Conservation (phyloP, 305 asterid genomes). For the Ilex paraguariensis region DNA sequence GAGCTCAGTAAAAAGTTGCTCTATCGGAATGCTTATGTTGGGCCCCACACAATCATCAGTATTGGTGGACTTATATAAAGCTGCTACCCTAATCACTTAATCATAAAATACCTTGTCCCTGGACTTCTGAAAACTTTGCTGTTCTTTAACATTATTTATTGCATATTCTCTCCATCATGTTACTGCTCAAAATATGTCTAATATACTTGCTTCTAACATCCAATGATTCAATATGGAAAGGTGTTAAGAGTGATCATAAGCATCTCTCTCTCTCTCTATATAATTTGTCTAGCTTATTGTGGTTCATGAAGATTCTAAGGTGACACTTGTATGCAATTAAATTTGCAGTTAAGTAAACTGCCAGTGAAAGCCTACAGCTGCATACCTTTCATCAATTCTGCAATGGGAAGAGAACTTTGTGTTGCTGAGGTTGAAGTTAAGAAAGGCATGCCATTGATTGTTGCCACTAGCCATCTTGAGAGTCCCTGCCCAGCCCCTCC, state of each 20-base stretch:
- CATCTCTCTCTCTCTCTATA: too few relatives aligned
- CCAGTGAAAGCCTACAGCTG: slow-evolving; percentile 60
- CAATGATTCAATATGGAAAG: too few relatives aligned
- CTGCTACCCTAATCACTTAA: too few relatives aligned
- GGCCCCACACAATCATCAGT: not conserved
- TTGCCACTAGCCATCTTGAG: slow-evolving; percentile 92
- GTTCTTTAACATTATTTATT: not conserved
- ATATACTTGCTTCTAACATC: too few relatives aligned
- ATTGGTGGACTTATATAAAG: too few relatives aligned
- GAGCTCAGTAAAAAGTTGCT: too few relatives aligned
- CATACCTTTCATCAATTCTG: slow-evolving; percentile 62
- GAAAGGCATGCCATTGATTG: slow-evolving; percentile 37
- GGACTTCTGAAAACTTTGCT: not conserved
- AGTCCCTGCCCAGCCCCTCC: slow-evolving; percentile 94
- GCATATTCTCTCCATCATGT: not conserved
- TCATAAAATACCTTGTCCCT: not conserved
- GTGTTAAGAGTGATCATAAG: too few relatives aligned
- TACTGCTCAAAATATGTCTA: too few relatives aligned
- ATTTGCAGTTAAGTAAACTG: slow-evolving; percentile 65
- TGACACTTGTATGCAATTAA: not conserved
- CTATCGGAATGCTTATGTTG: not conserved
- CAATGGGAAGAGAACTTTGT: slow-evolving; percentile 76
- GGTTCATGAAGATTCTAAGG: not conserved
- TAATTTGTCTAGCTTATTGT: not conserved
- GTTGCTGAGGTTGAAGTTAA: slow-evolving; percentile 53